Base-by-base conservation (phyloP, 1,284 basidiomycete genomes). In the Amylostereum areolatum region DNA sequence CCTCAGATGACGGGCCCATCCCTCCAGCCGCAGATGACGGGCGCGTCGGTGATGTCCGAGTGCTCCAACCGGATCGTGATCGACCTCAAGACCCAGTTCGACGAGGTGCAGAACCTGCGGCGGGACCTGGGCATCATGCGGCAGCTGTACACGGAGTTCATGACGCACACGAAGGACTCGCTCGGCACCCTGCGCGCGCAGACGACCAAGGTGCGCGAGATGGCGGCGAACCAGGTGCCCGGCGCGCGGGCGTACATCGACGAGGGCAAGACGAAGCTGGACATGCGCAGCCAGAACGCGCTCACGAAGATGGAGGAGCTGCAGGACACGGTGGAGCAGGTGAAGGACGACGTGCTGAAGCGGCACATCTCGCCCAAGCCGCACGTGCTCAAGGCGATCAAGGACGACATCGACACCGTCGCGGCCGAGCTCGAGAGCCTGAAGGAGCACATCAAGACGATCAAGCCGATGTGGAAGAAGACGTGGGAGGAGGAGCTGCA, bases 391-490 rank as follows among this genome's bases (percentile, higher is more conserved):
- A 84, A 83, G 62, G 74, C 74, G 48, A 81, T 96, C 61, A 79
- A 80, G 60, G 81, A 81, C 52, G 89, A 93, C 57, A 79, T 98
- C 46, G 75, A 78, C 12, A 70, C 76, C n/a, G 81, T 88, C 18
- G 77, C 79, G 25, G 67, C 73, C 12, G 86, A 94, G 65, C 74
- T 98, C 35, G 78, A 85, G 52, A 85, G 82, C 56, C 74, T 99
- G 47, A 83, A 85, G 57, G 81, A 86, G 55, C 92, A 96, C 64
- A 89, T 98, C 57, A 81, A 85, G 57, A 89, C 89, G 3, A 82
- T 97, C 59, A 94, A 91, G 62, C 94, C 96, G 45, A 91, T 91
- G 76, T 99, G 96, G 96, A 93, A 96, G 73, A 93, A 96, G 76
- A 97, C 95, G 27, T 99, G 96, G 96, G 91, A 92, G 59, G 83